A percentile compares a stretch with the other conserved stretches of the same genome.
phyloP scores from a whole-genome alignment of 2,329 filamentous ascomycete species.

The Microcera coccophila region DNA sequence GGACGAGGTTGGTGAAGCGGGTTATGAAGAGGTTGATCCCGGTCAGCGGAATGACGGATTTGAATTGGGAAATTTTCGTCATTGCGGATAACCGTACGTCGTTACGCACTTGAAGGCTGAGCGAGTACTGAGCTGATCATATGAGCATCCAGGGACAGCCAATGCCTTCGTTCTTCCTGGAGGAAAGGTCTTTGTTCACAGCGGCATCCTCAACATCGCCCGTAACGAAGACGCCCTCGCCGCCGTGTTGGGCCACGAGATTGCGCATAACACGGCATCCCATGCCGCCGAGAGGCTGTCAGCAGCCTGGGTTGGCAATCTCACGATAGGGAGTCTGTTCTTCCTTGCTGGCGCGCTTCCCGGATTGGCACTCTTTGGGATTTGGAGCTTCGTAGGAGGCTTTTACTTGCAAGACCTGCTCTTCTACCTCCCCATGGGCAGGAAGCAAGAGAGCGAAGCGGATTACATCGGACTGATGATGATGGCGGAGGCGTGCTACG shows the following conservation, averaged over 20 bases:
- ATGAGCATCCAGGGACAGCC: conserved; percentile 39
- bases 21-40: conserved; percentile 66
- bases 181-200: conserved; percentile 76
- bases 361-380: conserved; percentile 35
- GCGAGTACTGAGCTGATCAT: conserved; percentile 2
- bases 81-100: conserved; percentile 59
- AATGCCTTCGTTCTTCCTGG: conserved; percentile 78
- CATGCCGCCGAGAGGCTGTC: conserved; percentile 64
- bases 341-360: conserved; percentile 44
- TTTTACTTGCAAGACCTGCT: conserved; percentile 54
- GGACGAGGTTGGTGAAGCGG: conserved; percentile 53
- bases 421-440: conserved; percentile 64
- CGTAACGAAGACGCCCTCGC: conserved; percentile 66
- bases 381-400: conserved; percentile 44
- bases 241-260: conserved; percentile 74
- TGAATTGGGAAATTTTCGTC: conserved; percentile 69
- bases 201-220: conserved; percentile 66
- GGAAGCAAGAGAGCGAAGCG: conserved; percentile 71
- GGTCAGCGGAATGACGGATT: conserved; percentile 56
- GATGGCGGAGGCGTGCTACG: conserved; percentile 77
- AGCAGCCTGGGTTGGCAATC: conserved; percentile 48
- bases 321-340: conserved; percentile 48
- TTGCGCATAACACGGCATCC: conserved; percentile 69
- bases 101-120: background rate
- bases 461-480: conserved; percentile 79